Percentiles rank a stretch among this genome's conserved stretches.
phyloP scores from a whole-genome alignment of 2,329 filamentous ascomycete species.

The Cercospora beticola region DNA sequence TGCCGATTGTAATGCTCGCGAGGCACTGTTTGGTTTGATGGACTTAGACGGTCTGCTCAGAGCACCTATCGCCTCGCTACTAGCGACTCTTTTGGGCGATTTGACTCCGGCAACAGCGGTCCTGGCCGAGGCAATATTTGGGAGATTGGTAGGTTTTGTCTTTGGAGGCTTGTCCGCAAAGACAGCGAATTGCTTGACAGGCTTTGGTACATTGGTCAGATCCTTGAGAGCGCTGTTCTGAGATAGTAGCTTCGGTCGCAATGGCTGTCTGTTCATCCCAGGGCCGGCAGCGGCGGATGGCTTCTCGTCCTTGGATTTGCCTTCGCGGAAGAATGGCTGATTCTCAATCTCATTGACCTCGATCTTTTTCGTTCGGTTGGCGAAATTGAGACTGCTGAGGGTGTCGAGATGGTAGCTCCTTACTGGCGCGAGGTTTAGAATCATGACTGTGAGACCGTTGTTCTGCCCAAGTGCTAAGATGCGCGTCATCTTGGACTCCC shows the following conservation, averaged over 20 bases:
- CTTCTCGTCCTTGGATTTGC: conserved; percentile 37
- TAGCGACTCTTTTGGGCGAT: conserved; percentile 47
- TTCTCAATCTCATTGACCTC: conserved; percentile 95
- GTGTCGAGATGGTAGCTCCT: conserved; percentile 92
- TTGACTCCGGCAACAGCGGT: conserved; percentile 22
- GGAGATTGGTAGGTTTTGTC: conserved; percentile 30
- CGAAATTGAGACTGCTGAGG: conserved; percentile 89
- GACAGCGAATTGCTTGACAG: conserved; percentile 80
- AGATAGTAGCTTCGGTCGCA: conserved; percentile 72
- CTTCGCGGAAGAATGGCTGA: conserved; percentile 70
- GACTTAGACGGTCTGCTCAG: conserved; percentile 44
- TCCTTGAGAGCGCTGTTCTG: conserved; percentile 63
- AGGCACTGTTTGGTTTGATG: conserved; percentile 37
- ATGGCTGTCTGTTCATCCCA: conserved; percentile 64
- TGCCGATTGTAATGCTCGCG: conserved; percentile 20
- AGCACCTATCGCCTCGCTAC: conserved; percentile 38
- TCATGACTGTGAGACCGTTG: conserved; percentile 94
- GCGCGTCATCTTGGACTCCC: conserved; percentile 95
- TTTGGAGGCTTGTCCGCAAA: conserved; percentile 72
- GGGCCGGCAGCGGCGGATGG: conserved; percentile 37
- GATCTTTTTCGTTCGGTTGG: conserved; percentile 92
- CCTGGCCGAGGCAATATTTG: conserved; percentile 31
- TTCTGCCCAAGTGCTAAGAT: conserved; percentile 92
- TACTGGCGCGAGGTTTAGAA: conserved; percentile 88
- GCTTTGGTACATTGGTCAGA: conserved; percentile 60